Conservation (phyloP, 2,329 filamentous ascomycete species). For the Colletotrichum australisinense region DNA sequence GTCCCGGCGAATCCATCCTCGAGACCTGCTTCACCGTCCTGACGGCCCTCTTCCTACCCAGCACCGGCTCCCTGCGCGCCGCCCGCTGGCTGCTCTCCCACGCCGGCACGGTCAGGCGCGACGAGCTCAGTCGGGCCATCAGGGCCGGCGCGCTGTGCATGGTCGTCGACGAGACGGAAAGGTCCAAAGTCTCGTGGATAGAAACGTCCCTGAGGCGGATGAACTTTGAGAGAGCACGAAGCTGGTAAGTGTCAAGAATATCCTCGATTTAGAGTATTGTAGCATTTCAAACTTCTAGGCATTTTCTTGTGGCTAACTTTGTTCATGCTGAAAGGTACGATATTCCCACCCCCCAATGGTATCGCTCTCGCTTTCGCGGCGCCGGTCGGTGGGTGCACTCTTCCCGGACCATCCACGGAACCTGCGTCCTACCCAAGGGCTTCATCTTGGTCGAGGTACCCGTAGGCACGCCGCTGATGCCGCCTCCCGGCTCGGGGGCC, state of each 20-base stretch:
- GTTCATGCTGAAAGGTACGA: constrained; percentile 19
- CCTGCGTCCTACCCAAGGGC: constrained; percentile 22
- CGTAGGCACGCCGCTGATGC: constrained; percentile 34
- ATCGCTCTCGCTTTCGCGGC: constrained; percentile 22
- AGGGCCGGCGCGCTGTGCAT: constrained; percentile 40
- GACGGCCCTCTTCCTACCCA: constrained; percentile 35
- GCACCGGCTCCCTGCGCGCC: constrained; percentile 35
- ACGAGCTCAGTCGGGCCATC: constrained; percentile 32
- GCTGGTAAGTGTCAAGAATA: constrained; percentile 16
- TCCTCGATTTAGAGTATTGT: neutral
- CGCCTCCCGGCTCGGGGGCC: constrained; percentile 9
- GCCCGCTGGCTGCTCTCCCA: constrained; percentile 28
- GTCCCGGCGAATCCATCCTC: constrained; percentile 36
- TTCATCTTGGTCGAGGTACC: constrained; percentile 34
- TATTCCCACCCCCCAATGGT: constrained; percentile 16
- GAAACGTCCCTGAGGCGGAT: constrained; percentile 22
- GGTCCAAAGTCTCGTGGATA: constrained; percentile 29
- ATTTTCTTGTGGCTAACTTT: constrained; percentile 7
- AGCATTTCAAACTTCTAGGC: neutral
- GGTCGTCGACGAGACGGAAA: constrained; percentile 34
- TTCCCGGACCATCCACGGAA: constrained; percentile 31
- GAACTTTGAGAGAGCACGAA: constrained; percentile 26
- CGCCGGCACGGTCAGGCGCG: constrained; percentile 28
- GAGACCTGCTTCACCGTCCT: constrained; percentile 30
- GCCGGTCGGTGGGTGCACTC: constrained; percentile 31